These are phyloP conservation scores for Chaetomiaceae sp. DNA, from an alignment of 2,329 filamentous ascomycete genomes.

Conservation along the genomic window DNA sequence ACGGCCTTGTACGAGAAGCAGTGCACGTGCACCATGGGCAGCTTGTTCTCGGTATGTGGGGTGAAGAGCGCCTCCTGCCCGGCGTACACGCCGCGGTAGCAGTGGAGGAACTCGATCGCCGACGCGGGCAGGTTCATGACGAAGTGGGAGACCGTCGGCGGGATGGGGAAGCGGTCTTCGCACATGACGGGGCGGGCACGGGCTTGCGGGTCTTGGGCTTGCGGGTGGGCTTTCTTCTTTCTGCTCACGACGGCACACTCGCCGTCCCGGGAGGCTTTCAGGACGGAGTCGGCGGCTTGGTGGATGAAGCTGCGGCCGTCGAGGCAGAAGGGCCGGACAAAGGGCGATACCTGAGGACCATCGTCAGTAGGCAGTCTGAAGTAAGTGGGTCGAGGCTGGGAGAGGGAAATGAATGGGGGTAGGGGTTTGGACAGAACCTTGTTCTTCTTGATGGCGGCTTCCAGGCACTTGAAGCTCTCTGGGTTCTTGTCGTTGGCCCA, in stretches of 20 bases:
- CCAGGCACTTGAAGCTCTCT: constrained; percentile 71
- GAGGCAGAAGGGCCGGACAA: constrained; percentile 73
- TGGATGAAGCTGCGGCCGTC: constrained; percentile 81
- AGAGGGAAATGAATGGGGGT: neutral
- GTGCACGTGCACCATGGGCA: constrained; percentile 90
- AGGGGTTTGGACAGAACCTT: constrained; percentile 56
- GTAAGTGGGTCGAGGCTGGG: neutral
- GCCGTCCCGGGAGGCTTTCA: constrained; percentile 45
- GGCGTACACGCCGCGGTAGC: constrained; percentile 77
- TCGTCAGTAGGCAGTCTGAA: constrained; percentile 14
- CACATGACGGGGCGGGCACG: neutral
- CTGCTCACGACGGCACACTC: constrained; percentile 52
- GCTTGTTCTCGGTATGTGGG: constrained; percentile 51
- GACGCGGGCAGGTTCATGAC: constrained; percentile 96
- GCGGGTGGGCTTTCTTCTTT: constrained; percentile 31
- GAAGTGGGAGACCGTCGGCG: constrained; percentile 81
- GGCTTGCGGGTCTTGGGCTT: constrained; percentile 20
- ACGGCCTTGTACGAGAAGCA: constrained; percentile 85
- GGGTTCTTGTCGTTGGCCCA: constrained; percentile 98
- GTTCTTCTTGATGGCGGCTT: constrained; percentile 67
- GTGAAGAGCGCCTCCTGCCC: constrained; percentile 62
- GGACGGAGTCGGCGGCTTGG: constrained; percentile 58
- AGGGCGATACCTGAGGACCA: constrained; percentile 51
- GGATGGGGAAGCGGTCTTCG: constrained; percentile 49
- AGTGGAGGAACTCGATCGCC: constrained; percentile 74